Conservation (phyloP, 169 alveolate species). For the Babesia divergens region DNA sequence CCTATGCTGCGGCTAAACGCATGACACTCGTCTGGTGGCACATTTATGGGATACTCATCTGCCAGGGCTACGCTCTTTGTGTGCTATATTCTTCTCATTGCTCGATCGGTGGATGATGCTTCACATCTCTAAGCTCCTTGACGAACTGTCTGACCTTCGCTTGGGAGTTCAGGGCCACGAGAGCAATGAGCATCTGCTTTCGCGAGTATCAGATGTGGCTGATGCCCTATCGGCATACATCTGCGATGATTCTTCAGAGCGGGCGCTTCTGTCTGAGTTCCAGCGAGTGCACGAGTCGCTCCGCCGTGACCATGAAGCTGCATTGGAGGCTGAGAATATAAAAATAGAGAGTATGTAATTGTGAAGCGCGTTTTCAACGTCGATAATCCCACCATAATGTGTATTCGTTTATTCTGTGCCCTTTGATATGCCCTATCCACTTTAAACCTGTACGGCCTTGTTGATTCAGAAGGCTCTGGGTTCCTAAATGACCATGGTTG, state of each 20-base stretch:
- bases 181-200: conserved; percentile 17
- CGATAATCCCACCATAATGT: no score
- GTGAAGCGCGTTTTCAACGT: no score
- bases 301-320: neutral
- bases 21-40: no score
- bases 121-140: neutral
- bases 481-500: no score
- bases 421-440: no score
- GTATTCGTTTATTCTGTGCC: no score
- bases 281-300: conserved; percentile 8
- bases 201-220: conserved; percentile 15
- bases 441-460: no score
- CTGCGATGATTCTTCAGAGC: conserved; percentile 20
- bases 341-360: conserved; percentile 19
- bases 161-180: conserved; percentile 20
- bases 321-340: neutral
- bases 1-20: no score
- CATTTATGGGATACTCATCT: no score
- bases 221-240: conserved; percentile 12
- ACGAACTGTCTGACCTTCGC: conserved; percentile 41
- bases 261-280: conserved; percentile 29
- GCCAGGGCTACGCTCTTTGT: no score
- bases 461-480: no score
- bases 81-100: no score
- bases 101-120: neutral